Evolutionary conservation across 768 basidiomycete species (phyloP).

Genomic region (Trametes cingulata): DNA sequence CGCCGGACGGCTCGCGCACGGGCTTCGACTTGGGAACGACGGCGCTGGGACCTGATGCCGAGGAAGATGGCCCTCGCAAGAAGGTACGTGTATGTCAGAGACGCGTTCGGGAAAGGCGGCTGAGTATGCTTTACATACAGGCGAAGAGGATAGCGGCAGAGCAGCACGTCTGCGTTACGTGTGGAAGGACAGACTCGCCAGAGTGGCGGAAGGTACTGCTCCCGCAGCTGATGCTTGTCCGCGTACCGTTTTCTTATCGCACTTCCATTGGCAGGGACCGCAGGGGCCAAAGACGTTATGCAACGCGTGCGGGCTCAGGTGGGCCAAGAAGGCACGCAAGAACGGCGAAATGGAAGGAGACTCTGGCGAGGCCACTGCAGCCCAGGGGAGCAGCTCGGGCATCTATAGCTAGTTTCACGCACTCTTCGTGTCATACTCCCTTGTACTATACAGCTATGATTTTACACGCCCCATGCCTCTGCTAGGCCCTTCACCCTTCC

Average conservation of each 20-base stretch:
- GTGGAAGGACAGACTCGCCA: constrained; percentile 93
- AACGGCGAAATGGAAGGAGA: constrained; percentile 30
- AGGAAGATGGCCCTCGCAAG: constrained; percentile 56
- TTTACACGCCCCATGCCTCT: too few relatives aligned
- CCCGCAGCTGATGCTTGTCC: neutral
- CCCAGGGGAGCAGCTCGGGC: neutral
- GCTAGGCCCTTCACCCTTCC: too few relatives aligned
- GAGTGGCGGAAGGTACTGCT: constrained; percentile 87
- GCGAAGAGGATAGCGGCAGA: constrained; percentile 43
- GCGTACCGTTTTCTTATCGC: neutral
- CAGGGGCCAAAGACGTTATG: constrained; percentile 96
- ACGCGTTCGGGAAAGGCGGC: neutral
- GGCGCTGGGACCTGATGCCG: constrained; percentile 18
- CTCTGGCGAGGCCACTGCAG: constrained; percentile 12
- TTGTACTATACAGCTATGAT: neutral
- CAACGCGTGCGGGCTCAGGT: constrained; percentile 93
- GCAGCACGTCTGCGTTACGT: constrained; percentile 87
- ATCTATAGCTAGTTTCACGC: neutral
- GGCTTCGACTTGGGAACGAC: constrained; percentile 4
- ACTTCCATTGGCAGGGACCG: constrained; percentile 64
- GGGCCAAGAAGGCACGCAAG: constrained; percentile 76
- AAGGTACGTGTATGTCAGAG: constrained; percentile 44
- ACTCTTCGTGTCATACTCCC: neutral
- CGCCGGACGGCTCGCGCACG: constrained; percentile 6
- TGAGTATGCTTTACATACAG: constrained; percentile 3